Conservation (phyloP, 495 filamentous ascomycete genomes). For the Rostrohypoxylon terebratum region DNA sequence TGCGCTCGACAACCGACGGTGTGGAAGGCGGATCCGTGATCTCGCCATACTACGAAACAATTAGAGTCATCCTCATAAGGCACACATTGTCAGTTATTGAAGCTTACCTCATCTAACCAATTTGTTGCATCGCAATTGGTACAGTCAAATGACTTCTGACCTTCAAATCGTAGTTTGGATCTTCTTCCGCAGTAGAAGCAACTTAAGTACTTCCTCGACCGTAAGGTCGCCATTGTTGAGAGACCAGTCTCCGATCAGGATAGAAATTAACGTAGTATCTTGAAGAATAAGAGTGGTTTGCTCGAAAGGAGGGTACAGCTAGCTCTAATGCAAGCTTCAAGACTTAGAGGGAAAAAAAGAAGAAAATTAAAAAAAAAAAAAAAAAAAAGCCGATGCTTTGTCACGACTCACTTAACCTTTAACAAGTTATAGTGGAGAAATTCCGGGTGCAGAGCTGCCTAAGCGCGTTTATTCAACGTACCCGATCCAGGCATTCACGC, state of each 20-base stretch:
- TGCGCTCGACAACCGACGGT: slow-evolving; percentile 51
- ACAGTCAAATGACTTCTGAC: slow-evolving; percentile 73
- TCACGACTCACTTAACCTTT: no score
- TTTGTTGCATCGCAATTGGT: slow-evolving; percentile 82
- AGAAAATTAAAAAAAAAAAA: background rate
- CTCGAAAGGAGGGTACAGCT: no score
- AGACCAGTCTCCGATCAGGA: background rate
- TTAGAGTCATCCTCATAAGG: slow-evolving; percentile 10
- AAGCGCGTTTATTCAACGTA: slow-evolving; percentile 11
- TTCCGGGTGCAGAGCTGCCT: slow-evolving; percentile 13
- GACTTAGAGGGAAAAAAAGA: background rate
- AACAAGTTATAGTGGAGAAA: slow-evolving; percentile 23
- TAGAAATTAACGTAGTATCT: slow-evolving; percentile 10
- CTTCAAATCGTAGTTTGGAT: slow-evolving; percentile 65
- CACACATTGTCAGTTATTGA: background rate
- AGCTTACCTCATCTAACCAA: slow-evolving; percentile 74
- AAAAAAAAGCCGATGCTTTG: slow-evolving; percentile 4
- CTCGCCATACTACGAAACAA: slow-evolving; percentile 72
- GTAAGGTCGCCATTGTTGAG: slow-evolving; percentile 49
- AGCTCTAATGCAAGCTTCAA: background rate
- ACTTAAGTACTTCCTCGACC: slow-evolving; percentile 59
- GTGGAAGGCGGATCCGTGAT: slow-evolving; percentile 86
- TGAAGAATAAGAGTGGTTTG: slow-evolving; percentile 13
- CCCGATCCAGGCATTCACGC: slow-evolving; percentile 12
- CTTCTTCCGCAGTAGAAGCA: slow-evolving; percentile 83